phyloP scores from a whole-genome alignment of 176 grass and related monocot species.

The Juncus inflexus region DNA sequence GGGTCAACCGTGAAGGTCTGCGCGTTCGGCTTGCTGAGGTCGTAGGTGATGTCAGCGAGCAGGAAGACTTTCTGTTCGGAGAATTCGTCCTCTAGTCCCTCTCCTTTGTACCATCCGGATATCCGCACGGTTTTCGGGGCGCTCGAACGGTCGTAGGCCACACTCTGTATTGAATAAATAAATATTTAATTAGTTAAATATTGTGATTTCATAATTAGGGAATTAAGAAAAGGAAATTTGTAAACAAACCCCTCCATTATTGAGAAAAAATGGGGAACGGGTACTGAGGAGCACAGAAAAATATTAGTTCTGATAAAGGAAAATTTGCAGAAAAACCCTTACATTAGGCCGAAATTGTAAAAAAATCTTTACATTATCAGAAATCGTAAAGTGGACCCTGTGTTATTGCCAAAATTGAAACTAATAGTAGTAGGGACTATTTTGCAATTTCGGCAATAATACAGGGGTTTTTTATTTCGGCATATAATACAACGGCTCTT shows the following conservation, averaged over 20 bases:
- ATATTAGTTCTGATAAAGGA: too few species aligned
- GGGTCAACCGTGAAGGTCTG: conserved; percentile 51
- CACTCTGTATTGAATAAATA: conserved; percentile 50
- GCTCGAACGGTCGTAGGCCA: conserved; percentile 76
- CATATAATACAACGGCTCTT: not conserved
- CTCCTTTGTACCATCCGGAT: conserved; percentile 50
- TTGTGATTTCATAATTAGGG: not conserved
- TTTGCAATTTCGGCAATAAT: too few species aligned
- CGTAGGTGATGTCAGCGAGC: conserved; percentile 60
- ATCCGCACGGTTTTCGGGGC: conserved; percentile 73
- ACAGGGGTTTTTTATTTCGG: too few species aligned
- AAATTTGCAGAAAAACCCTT: too few species aligned
- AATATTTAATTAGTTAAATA: not conserved
- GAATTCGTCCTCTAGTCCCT: conserved; percentile 27
- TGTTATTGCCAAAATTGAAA: not conserved
- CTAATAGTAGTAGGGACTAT: too few species aligned
- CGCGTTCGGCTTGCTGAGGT: conserved; percentile 61
- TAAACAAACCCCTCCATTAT: too few species aligned
- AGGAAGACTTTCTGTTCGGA: not conserved
- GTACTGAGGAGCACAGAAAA: too few species aligned
- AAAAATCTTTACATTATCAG: too few species aligned
- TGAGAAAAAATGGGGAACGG: too few species aligned
- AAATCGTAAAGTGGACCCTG: too few species aligned
- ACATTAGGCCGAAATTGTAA: too few species aligned
- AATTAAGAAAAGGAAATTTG: not conserved